A percentile compares a stretch with the other conserved stretches of the same genome.
phyloP scores from a whole-genome alignment of 2,329 filamentous ascomycete genomes.

The Fusarium lateritium region DNA sequence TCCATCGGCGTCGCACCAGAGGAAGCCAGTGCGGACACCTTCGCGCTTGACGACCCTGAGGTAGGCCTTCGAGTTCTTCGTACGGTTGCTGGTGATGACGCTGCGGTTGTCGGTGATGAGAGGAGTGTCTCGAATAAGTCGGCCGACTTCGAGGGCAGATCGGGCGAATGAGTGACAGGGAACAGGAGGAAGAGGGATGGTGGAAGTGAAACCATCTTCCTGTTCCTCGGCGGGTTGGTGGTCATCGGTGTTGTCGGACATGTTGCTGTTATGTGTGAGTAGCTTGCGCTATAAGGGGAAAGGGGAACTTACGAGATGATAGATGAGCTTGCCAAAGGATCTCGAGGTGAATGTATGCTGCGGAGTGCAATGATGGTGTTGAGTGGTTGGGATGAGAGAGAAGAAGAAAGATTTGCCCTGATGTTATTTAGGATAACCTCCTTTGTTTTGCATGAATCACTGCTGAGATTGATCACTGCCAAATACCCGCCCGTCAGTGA shows the following conservation, averaged over 20 bases:
- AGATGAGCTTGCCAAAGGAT: no score
- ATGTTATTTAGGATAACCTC: background rate
- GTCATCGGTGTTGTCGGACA: background rate
- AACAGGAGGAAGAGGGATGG: background rate
- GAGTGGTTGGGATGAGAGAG: background rate
- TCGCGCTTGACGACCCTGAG: background rate
- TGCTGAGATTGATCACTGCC: background rate
- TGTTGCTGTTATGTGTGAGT: background rate
- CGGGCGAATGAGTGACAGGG: background rate
- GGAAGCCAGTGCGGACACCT: background rate
- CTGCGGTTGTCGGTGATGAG: background rate
- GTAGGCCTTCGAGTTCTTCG: constrained; percentile 2
- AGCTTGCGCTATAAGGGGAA: background rate
- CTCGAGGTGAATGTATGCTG: background rate
- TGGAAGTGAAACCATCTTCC: background rate
- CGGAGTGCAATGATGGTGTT: background rate
- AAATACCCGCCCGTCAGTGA: background rate
- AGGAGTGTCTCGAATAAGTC: background rate
- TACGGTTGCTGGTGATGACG: background rate
- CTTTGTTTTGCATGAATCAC: background rate
- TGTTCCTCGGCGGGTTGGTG: background rate
- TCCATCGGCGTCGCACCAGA: constrained; percentile 12
- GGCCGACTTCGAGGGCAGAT: background rate
- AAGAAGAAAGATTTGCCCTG: background rate
- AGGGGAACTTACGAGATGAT: background rate